phyloP scores from a whole-genome alignment of 139 green algal species.

The Asterochloris sp. region DNA sequence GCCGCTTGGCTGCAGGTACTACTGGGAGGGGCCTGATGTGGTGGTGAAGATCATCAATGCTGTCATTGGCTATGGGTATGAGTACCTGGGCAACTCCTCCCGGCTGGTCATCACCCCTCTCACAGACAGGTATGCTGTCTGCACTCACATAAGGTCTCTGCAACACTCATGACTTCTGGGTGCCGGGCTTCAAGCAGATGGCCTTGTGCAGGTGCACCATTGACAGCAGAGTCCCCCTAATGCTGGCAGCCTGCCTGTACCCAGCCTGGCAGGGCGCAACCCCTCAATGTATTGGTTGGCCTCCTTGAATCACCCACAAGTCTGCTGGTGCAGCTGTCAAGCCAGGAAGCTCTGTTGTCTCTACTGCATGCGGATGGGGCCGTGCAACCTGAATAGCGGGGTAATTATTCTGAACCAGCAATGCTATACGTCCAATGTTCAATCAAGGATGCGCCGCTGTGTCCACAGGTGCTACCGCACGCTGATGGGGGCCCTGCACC shows the following conservation, averaged over 20 bases:
- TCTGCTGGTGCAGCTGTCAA: slow-evolving; percentile 3
- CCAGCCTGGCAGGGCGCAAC: too few relatives aligned
- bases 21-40: slow-evolving; percentile 61
- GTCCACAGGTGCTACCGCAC: slow-evolving; percentile 66
- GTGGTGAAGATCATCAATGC: slow-evolving; percentile 70
- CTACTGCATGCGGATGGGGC: too few relatives aligned
- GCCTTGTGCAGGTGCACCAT: too few relatives aligned
- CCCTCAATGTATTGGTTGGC: too few relatives aligned
- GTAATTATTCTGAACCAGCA: slow-evolving; percentile 1
- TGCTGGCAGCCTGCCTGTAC: too few relatives aligned
- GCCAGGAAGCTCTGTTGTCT: slow-evolving; percentile 56
- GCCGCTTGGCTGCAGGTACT: slow-evolving; percentile 32
- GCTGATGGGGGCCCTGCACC: slow-evolving; percentile 78
- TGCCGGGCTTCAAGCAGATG: too few relatives aligned
- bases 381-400: slow-evolving; percentile 55
- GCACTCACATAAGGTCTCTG: too few relatives aligned
- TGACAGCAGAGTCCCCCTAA: too few relatives aligned
- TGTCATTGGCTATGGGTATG: slow-evolving; percentile 60
- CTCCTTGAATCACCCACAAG: too few relatives aligned
- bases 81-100: slow-evolving; percentile 76
- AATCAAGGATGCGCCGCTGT: neutral
- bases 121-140: slow-evolving; percentile 45
- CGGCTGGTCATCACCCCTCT: slow-evolving; percentile 84
- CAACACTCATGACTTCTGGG: too few relatives aligned
- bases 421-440: neutral